phyloP scores from a whole-genome alignment of 345 rosid species.

The Carallia brachiata region DNA sequence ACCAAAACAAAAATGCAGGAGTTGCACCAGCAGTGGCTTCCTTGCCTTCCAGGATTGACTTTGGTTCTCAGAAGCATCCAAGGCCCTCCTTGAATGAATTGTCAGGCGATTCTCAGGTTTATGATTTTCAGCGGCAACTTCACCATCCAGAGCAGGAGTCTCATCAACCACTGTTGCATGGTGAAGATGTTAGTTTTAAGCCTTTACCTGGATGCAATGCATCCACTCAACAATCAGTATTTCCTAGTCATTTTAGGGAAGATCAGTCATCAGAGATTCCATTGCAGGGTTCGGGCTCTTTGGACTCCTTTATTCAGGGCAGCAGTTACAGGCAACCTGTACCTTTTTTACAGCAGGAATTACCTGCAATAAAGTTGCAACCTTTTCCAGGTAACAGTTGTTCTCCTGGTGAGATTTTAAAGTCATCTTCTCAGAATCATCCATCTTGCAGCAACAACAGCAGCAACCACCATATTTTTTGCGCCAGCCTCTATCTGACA shows the following conservation, averaged over 20 bases:
- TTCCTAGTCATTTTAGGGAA: conserved; percentile 15
- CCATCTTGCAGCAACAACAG: conserved; percentile 38
- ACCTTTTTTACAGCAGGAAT: conserved; percentile 28
- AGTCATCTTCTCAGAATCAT: conserved; percentile 38
- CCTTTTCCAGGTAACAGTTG: conserved; percentile 28
- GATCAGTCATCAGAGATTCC: conserved; percentile 20
- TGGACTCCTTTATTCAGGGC: conserved; percentile 25
- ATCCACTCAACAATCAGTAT: conserved; percentile 23
- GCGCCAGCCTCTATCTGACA: conserved; percentile 21
- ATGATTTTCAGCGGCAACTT: conserved; percentile 32
- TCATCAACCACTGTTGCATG: conserved; percentile 19
- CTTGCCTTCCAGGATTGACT: conserved; percentile 32
- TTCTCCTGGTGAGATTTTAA: conserved; percentile 25
- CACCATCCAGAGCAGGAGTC: conserved; percentile 25
- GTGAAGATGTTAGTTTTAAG: conserved; percentile 23
- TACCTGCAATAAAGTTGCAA: conserved; percentile 26
- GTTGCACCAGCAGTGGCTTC: conserved; percentile 20
- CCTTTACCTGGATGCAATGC: conserved; percentile 19
- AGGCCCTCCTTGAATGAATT: conserved; percentile 32
- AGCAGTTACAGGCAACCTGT: conserved; percentile 20
- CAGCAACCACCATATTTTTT: conserved; percentile 12
- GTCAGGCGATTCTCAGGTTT: conserved; percentile 30
- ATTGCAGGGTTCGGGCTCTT: conserved; percentile 5
- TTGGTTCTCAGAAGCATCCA: conserved; percentile 29
- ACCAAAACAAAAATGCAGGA: conserved; percentile 12